Evolutionary conservation across 2,329 filamentous ascomycete species (phyloP), one percentile per base, ranked within the genome.

Genomic region (Hypoxylon sp.): DNA sequence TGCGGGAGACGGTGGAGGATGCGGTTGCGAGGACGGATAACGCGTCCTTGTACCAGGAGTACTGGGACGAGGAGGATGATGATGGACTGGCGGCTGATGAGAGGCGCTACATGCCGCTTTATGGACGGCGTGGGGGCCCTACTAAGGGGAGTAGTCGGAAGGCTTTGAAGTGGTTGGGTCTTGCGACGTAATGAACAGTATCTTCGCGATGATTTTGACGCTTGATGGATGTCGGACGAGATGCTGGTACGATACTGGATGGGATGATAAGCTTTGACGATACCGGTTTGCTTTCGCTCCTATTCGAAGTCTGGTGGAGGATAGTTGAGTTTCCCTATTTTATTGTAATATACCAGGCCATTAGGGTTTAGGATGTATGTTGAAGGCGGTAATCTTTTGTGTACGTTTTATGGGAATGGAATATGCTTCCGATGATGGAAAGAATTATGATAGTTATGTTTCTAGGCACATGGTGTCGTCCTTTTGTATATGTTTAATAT

Each of bases 131-230:
- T 51, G 52, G 61, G 2, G 60, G 60, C 7, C 57, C 63, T 19
- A 69, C 65, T 11, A 75, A 73, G 63, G 73, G 70, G 2, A 77
- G 74, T 48, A 78, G 71, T 38, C 71, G 74, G 5, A 82, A 82
- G 63, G 79, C 79, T 5, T 71, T 81, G 42, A 81, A 79, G 63
- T 81, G 80, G 62, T 69, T 82, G 1, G 79, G 79, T 0, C 65
- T 81, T 3, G 37, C 64, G n/a, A 64, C 36, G 4, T 51, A 32
- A 20, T n/a, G 20, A 13, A 11, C 6, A n/a, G n/a, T n/a, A n/a
- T n/a, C n/a, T n/a, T n/a, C n/a, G n/a, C n/a, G n/a, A n/a, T n/a
- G n/a, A n/a, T 9, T 2, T 25, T 25, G 7, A 9, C 12, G 7
- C 12, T 23, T 25, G 16, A n/a, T 17, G 9, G 16, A 11, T 15